Conservation (phyloP, 148 eudicot genomes). For the Chenopodium berlandieri region DNA sequence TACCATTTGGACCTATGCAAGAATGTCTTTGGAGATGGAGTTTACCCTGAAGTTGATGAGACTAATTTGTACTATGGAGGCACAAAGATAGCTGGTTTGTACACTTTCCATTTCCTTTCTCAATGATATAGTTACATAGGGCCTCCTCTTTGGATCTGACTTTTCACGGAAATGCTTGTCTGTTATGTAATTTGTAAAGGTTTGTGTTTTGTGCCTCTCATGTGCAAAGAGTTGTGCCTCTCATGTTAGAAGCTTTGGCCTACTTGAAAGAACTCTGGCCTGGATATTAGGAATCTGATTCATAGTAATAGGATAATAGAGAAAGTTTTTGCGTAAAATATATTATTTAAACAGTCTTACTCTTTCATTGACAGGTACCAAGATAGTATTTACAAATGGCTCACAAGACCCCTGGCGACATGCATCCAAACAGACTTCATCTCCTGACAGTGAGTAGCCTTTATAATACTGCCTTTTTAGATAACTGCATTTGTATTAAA, state of each 20-base stretch:
- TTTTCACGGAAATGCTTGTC: neutral
- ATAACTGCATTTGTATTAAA: too few relatives aligned
- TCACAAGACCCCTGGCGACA: constrained; percentile 99
- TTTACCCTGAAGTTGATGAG: constrained; percentile 78
- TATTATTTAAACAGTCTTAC: neutral
- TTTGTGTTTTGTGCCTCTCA: neutral
- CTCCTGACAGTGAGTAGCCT: constrained; percentile 61
- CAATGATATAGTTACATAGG: neutral
- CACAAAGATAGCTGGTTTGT: constrained; percentile 76
- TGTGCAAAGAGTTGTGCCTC: neutral
- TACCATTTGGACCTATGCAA: constrained; percentile 99
- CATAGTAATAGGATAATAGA: neutral
- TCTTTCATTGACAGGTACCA: constrained; percentile 57
- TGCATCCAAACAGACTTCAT: constrained; percentile 92
- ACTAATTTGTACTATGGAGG: constrained; percentile 95
- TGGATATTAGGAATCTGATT: neutral
- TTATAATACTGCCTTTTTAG: neutral
- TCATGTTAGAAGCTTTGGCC: neutral
- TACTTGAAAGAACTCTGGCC: neutral
- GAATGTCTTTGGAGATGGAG: constrained; percentile 85
- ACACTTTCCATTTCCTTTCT: constrained; percentile 12
- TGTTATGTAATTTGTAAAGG: neutral
- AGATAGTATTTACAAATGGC: constrained; percentile 95
- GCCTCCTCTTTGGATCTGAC: neutral
- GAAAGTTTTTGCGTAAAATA: neutral